phyloP scores from a whole-genome alignment of 306 rosid genomes.

The Nissolia schottii region DNA sequence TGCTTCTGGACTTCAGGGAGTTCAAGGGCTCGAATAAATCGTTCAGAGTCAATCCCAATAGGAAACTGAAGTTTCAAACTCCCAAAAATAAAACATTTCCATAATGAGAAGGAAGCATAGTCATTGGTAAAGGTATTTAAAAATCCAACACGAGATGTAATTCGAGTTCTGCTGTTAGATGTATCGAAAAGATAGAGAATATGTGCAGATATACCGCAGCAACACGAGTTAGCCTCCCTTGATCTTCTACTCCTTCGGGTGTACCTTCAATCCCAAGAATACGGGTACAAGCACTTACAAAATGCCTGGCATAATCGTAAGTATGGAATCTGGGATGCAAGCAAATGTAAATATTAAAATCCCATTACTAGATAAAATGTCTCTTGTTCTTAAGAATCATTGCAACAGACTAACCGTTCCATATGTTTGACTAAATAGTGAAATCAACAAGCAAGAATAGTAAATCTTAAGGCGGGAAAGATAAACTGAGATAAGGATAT shows the following conservation, averaged over 20 bases:
- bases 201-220: constrained; percentile 69
- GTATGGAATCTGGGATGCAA: constrained; percentile 78
- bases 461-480: not conserved
- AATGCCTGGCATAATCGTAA: constrained; percentile 96
- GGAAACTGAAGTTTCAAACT: constrained; percentile 74
- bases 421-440: not conserved
- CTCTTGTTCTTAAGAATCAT: not conserved
- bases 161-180: constrained; percentile 14
- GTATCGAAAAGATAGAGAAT: constrained; percentile 20
- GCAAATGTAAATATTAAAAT: constrained; percentile 1
- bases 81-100: constrained; percentile 27
- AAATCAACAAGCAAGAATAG: not conserved
- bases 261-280: constrained; percentile 96
- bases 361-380: not conserved
- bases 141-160: constrained; percentile 1
- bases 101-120: constrained; percentile 29
- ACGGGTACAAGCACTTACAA: constrained; percentile 97
- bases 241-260: constrained; percentile 98
- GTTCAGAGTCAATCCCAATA: constrained; percentile 85
- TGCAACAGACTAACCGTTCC: not conserved
- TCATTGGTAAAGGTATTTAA: constrained; percentile 11
- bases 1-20: constrained; percentile 84
- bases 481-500: not conserved
- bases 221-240: constrained; percentile 91
- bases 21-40: constrained; percentile 77